phyloP scores from a whole-genome alignment of 306 rosid genomes.

The Cucumis hystrix region DNA sequence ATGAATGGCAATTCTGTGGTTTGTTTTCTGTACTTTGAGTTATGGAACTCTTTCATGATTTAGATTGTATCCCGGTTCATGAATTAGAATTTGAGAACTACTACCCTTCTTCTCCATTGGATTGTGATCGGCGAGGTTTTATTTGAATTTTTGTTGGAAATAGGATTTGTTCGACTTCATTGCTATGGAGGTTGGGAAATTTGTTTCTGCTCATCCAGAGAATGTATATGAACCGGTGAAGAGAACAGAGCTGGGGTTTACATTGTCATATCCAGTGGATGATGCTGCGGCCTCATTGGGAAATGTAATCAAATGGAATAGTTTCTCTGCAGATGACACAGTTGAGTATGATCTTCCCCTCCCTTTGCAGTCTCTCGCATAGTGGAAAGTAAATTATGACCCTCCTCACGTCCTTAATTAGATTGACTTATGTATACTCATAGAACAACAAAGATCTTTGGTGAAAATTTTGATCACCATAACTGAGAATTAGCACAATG shows the following conservation, averaged over 20 bases:
- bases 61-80: neutral
- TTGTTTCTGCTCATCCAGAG: constrained; percentile 27
- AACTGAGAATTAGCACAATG: neutral
- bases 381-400: neutral
- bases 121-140: neutral
- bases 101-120: neutral
- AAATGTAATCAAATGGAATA: constrained; percentile 32
- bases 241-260: constrained; percentile 39
- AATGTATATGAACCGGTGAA: neutral
- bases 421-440: neutral
- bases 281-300: constrained; percentile 14
- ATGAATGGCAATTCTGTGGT: constrained; percentile 31
- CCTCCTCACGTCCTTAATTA: neutral
- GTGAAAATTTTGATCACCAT: neutral
- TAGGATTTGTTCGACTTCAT: constrained; percentile 41
- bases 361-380: neutral
- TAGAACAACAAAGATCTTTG: neutral
- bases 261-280: constrained; percentile 31
- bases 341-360: constrained; percentile 26
- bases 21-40: neutral
- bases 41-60: neutral
- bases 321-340: constrained; percentile 29
- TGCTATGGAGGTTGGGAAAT: constrained; percentile 45
- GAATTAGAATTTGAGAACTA: neutral
- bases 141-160: neutral